phyloP scores from a whole-genome alignment of 208 protist species.

The Leishmania turanica region DNA sequence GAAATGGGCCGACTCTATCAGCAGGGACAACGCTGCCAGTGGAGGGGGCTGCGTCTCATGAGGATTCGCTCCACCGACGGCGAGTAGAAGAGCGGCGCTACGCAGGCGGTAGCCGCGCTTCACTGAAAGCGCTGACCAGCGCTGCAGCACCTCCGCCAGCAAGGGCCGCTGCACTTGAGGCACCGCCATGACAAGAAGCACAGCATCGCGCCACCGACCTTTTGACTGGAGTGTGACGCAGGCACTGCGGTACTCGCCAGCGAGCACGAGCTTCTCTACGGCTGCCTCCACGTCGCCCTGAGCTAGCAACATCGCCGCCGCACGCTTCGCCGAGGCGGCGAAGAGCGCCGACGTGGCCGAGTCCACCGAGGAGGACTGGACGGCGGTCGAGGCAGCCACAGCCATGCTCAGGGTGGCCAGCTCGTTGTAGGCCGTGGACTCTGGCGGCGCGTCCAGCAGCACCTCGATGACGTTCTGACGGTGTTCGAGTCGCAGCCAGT shows the following conservation, averaged over 20 bases:
- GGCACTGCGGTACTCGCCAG: constrained; percentile 64
- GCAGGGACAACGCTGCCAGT: constrained; percentile 40
- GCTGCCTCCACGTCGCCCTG: constrained; percentile 66
- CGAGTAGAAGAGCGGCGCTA: constrained; percentile 54
- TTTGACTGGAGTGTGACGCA: constrained; percentile 66
- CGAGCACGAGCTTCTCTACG: constrained; percentile 77
- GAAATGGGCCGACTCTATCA: constrained; percentile 55
- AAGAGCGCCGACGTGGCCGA: constrained; percentile 46
- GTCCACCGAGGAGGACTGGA: constrained; percentile 12
- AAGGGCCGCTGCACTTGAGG: constrained; percentile 13
- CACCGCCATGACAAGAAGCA: constrained; percentile 47
- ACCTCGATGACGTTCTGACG: constrained; percentile 62
- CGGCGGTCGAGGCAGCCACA: constrained; percentile 43
- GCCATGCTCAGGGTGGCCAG: constrained; percentile 69
- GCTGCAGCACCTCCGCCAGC: constrained; percentile 38
- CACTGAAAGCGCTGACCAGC: constrained; percentile 65
- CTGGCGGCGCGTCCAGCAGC: constrained; percentile 68
- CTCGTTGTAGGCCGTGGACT: constrained; percentile 53
- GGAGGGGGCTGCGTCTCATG: constrained; percentile 8
- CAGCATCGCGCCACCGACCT: constrained; percentile 66
- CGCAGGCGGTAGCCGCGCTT: constrained; percentile 54
- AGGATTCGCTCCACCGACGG: constrained; percentile 18
- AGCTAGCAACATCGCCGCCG: constrained; percentile 71
- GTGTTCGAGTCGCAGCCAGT: constrained; percentile 59
- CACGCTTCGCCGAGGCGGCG: constrained; percentile 45